Percentiles rank a stretch among this genome's conserved stretches.
Evolutionary conservation across 768 basidiomycete species (phyloP).

Genomic region (Lentinula boryana): DNA sequence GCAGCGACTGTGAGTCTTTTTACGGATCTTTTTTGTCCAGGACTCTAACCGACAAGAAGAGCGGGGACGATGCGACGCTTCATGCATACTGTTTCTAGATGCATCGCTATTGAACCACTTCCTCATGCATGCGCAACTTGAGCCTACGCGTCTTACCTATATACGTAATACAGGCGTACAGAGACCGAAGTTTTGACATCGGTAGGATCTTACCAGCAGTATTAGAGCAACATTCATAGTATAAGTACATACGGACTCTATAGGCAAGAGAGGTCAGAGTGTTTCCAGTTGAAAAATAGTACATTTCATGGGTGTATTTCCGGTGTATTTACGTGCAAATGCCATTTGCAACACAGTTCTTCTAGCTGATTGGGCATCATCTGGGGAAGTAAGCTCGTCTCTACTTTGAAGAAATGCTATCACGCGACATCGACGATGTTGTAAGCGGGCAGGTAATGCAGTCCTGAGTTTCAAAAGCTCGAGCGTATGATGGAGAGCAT

Average conservation of each 20-base stretch:
- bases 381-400: too few species aligned
- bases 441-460: too few species aligned
- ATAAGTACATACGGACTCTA: neutral
- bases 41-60: neutral
- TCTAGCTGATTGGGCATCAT: neutral
- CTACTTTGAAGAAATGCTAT: neutral
- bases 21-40: neutral
- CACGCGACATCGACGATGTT: neutral
- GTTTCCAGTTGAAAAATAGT: neutral
- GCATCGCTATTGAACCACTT: too few species aligned
- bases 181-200: neutral
- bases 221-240: neutral
- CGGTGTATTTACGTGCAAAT: constrained; percentile 1
- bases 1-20: constrained; percentile 14
- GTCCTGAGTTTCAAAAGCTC: too few species aligned
- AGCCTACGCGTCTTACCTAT: neutral
- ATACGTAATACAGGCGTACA: neutral
- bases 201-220: neutral
- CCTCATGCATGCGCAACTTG: neutral
- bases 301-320: neutral
- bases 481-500: neutral
- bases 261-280: neutral
- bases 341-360: neutral
- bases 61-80: neutral
- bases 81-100: neutral